Percentiles rank a stretch among this genome's conserved stretches.
Conservation (phyloP, 108 stramenopile genomes). For the Nitzschia putrida region DNA sequence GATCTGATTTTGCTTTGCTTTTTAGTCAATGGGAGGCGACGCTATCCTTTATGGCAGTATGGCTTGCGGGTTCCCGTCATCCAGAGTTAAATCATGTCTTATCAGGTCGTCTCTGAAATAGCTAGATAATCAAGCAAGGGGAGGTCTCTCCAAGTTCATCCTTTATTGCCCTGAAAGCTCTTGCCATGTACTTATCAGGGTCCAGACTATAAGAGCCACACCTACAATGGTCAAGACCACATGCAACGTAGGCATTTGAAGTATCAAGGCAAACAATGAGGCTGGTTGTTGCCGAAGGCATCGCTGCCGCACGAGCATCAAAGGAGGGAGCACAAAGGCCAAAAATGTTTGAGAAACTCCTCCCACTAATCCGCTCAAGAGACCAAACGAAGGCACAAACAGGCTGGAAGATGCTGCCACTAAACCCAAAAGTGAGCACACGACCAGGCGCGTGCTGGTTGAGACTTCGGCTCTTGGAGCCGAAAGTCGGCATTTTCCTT, state of each 20-base stretch:
- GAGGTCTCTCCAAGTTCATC: too few relatives aligned
- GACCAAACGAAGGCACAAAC: slow-evolving; percentile 35
- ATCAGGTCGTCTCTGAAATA: too few relatives aligned
- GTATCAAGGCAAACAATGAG: background rate
- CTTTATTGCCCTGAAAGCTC: background rate
- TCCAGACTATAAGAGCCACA: slow-evolving; percentile 27
- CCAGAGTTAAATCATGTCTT: too few relatives aligned
- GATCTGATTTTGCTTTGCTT: too few relatives aligned
- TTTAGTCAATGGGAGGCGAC: too few relatives aligned
- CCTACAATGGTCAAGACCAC: slow-evolving; percentile 13
- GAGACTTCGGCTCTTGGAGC: background rate
- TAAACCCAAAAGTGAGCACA: slow-evolving; percentile 19
- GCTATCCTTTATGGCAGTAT: too few relatives aligned
- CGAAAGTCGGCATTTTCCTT: background rate
- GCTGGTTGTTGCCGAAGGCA: background rate
- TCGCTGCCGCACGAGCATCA: slow-evolving; percentile 23
- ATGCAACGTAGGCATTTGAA: background rate
- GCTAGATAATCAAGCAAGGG: too few relatives aligned
- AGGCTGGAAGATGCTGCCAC: slow-evolving; percentile 24
- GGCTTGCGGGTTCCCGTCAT: too few relatives aligned
- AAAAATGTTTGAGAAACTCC: slow-evolving; percentile 42
- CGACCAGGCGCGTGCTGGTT: slow-evolving; percentile 1
- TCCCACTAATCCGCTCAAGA: slow-evolving; percentile 37
- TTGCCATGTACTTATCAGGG: slow-evolving; percentile 24
- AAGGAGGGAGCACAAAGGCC: slow-evolving; percentile 38